Evolutionary conservation across 768 basidiomycete species (phyloP).

Genomic region (Phanerochaete carnosa): DNA sequence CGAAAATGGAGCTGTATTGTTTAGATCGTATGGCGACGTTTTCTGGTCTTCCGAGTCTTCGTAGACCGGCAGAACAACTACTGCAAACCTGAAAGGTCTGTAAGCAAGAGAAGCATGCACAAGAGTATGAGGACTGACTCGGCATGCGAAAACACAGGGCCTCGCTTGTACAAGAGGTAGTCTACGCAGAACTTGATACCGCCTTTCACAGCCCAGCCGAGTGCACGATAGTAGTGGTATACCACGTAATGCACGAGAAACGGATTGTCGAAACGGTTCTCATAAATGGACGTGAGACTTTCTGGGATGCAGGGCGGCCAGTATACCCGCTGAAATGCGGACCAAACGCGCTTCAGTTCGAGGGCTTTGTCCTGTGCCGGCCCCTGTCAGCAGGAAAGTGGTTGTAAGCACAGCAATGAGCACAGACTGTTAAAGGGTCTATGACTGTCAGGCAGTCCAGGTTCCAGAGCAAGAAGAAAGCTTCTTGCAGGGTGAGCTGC

Average conservation of each 20-base stretch:
- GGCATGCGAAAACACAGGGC: conserved; percentile 93
- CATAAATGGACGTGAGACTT: conserved; percentile 17
- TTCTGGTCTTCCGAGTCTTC: conserved; percentile 74
- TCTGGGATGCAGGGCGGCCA: conserved; percentile 34
- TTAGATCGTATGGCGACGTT: conserved; percentile 59
- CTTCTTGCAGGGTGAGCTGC: conserved; percentile 85
- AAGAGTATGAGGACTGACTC: conserved; percentile 54
- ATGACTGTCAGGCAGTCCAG: conserved; percentile 77
- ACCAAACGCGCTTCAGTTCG: conserved; percentile 58
- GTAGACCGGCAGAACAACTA: conserved; percentile 89
- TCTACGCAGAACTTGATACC: conserved; percentile 98
- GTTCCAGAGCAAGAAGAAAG: conserved; percentile 84
- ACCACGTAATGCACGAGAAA: conserved; percentile 87
- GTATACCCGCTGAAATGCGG: conserved; percentile 56
- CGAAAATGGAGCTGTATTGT: conserved; percentile 67
- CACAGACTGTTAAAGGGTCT: conserved; percentile 62
- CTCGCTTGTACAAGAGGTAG: conserved; percentile 89
- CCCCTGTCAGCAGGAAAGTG: background rate
- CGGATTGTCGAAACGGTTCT: conserved; percentile 76
- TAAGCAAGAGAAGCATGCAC: background rate
- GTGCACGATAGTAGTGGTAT: conserved; percentile 92
- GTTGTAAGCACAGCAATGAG: conserved; percentile 1
- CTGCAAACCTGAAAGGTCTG: conserved; percentile 67
- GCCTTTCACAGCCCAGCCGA: conserved; percentile 95
- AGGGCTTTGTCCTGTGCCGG: conserved; percentile 48